phyloP scores from a whole-genome alignment of 1,284 basidiomycete species.

The Rhodotorula mucilaginosa region DNA sequence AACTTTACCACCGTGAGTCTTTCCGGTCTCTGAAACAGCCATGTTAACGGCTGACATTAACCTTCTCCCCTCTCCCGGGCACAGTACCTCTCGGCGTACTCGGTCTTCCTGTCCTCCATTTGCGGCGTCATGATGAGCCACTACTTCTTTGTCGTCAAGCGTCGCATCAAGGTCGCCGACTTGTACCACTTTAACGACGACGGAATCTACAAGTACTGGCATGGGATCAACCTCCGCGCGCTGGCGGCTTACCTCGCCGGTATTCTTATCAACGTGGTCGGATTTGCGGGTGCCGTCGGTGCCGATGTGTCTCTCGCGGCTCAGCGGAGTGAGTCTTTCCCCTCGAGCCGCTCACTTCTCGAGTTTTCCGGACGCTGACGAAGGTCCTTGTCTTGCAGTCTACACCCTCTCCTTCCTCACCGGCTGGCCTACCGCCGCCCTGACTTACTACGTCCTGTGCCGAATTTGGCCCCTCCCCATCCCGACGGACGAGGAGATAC shows the following conservation, averaged over 20 bases:
- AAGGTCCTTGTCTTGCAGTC: slow-evolving; percentile 5
- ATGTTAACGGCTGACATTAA: too few species aligned
- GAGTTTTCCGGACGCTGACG: slow-evolving; percentile 23
- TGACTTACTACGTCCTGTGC: slow-evolving; percentile 65
- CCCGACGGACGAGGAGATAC: slow-evolving; percentile 22
- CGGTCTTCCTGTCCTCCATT: slow-evolving; percentile 76
- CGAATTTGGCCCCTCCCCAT: slow-evolving; percentile 20
- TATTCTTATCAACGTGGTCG: slow-evolving; percentile 76
- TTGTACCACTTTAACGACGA: slow-evolving; percentile 62
- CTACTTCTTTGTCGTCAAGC: slow-evolving; percentile 73
- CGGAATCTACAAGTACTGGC: slow-evolving; percentile 74
- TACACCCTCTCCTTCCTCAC: slow-evolving; percentile 41
- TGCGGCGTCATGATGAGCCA: slow-evolving; percentile 64
- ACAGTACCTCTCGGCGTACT: slow-evolving; percentile 80
- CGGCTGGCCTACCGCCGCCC: slow-evolving; percentile 66
- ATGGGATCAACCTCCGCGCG: slow-evolving; percentile 68
- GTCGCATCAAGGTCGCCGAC: slow-evolving; percentile 68
- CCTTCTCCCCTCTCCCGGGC: too few species aligned
- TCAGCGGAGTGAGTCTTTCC: slow-evolving; percentile 57
- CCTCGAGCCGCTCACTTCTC: slow-evolving; percentile 19
- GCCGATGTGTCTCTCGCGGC: slow-evolving; percentile 62
- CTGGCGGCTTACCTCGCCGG: slow-evolving; percentile 61
- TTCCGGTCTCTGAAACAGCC: too few species aligned
- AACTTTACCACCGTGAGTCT: slow-evolving; percentile 62
- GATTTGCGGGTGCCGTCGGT: slow-evolving; percentile 53